Evolutionary conservation across 2,329 filamentous ascomycete genomes (phyloP).

Genomic region (Chaetomium sp.): DNA sequence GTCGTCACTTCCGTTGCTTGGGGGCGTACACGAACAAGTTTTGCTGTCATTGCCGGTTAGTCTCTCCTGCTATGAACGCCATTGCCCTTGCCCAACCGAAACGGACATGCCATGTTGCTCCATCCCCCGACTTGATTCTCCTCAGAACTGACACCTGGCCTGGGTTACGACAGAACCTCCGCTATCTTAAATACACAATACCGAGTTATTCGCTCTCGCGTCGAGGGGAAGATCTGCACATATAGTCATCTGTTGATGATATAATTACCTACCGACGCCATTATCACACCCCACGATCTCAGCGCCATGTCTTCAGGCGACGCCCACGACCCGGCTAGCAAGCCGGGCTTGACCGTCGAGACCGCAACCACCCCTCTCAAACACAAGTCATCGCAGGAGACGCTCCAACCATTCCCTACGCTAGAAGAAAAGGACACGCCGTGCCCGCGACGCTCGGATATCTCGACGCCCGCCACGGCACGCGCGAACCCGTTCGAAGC

Average conservation of each 20-base stretch:
- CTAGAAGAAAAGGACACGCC: slow-evolving; percentile 33
- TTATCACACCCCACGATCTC: slow-evolving; percentile 9
- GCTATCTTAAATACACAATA: slow-evolving; percentile 1
- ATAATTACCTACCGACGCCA: slow-evolving; percentile 31
- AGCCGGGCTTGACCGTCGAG: slow-evolving; percentile 31
- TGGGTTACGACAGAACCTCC: background rate
- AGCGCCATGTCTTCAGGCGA: slow-evolving; percentile 31
- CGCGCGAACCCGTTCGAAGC: slow-evolving; percentile 58
- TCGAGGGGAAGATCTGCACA: background rate
- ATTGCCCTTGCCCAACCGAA: slow-evolving; percentile 19
- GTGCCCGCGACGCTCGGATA: slow-evolving; percentile 37
- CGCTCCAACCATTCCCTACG: slow-evolving; percentile 34
- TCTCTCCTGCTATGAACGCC: slow-evolving; percentile 20
- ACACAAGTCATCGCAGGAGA: slow-evolving; percentile 36
- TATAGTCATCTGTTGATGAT: slow-evolving; percentile 20
- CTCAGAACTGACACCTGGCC: slow-evolving; percentile 12
- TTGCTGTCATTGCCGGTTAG: slow-evolving; percentile 25
- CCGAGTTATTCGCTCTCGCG: background rate
- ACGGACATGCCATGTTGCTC: background rate
- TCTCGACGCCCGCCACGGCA: slow-evolving; percentile 50
- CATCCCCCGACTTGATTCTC: background rate
- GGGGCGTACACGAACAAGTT: slow-evolving; percentile 20
- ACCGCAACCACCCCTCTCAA: slow-evolving; percentile 28
- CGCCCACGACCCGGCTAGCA: slow-evolving; percentile 23
- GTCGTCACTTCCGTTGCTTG: slow-evolving; percentile 10